Base-by-base conservation (phyloP, 164 flowering plant species). In the Tetracentron sinense region DNA sequence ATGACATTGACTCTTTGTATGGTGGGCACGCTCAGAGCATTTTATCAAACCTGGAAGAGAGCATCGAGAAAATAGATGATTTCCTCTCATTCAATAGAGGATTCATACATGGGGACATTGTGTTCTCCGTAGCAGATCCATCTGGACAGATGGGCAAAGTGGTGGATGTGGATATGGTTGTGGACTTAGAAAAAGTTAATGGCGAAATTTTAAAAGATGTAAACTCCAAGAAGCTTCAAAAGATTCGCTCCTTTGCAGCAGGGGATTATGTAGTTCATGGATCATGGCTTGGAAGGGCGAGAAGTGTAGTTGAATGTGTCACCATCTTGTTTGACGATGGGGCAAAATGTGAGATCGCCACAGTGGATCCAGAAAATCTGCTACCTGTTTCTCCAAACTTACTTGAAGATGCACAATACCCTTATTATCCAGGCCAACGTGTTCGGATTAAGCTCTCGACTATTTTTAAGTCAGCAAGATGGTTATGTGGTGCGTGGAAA, bases 361-460 rank as follows among this genome's bases (percentile, higher is more conserved):
- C 78, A 16, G 30, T 21, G 6, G 81, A 85, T 69, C 81, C 77
- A 7, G 84, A 75, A 56, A 80, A 69, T 56, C 68, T 94, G 29
- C 27, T 77, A 31, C 86, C 93, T 12, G 27, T 83, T 46, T 81
- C 85, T 69, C 79, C 80, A 0, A 80, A 78, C 59, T 30, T 78
- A 30, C 66, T 85, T 62, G 99, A 91, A 50, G 99, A 94, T 72
- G 61, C 85, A 20, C 87, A 81, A 14, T 85, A 74, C 63, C 83
- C 83, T 4, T 87, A 83, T 65, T 85, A 89, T 73, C 96, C 97
- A 19, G 99, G 99, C 33, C 99, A 94, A 67, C 81, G 85, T 71
- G 88, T 94, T 22, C 72, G 30, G 52, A 60, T 83, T 54, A 78
- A 65, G 69, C 65, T 48, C 27, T 60, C 88, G 1, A 54, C 55